Evolutionary conservation across 352 stramenopile genomes (phyloP).

Genomic region (Phytopythium cucurbitacearum): DNA sequence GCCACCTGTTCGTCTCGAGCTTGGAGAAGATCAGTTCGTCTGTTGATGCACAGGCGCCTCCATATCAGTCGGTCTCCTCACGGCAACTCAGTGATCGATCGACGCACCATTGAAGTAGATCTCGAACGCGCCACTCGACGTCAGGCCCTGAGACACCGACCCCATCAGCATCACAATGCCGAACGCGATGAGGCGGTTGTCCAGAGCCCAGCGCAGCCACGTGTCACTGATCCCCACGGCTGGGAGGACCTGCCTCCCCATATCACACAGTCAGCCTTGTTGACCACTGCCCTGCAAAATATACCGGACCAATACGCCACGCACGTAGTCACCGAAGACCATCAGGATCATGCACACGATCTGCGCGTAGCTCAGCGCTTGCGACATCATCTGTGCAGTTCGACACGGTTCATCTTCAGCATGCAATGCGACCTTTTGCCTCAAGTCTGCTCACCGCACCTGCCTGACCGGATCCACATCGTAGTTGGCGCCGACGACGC

Average conservation of each 20-base stretch:
- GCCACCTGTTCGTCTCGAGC: conserved; percentile 58
- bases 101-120: conserved; percentile 73
- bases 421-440: background rate
- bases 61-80: background rate
- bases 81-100: background rate
- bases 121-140: conserved; percentile 75
- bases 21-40: conserved; percentile 77
- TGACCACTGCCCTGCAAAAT: conserved; percentile 1
- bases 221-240: conserved; percentile 35
- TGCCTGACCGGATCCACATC: conserved; percentile 47
- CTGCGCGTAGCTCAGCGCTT: conserved; percentile 44
- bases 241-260: conserved; percentile 38
- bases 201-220: conserved; percentile 56
- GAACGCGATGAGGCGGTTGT: conserved; percentile 72
- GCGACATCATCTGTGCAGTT: conserved; percentile 26
- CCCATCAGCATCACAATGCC: conserved; percentile 64
- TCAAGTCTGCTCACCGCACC: conserved; percentile 13
- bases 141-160: conserved; percentile 50
- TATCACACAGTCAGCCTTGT: background rate
- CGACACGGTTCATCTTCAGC: background rate
- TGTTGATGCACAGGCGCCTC: conserved; percentile 8
- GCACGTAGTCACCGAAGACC: conserved; percentile 61
- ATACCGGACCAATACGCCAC: conserved; percentile 2
- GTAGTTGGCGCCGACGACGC: conserved; percentile 58
- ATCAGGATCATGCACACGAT: conserved; percentile 49